A percentile compares a stretch with the other conserved stretches of the same genome.
phyloP scores from a whole-genome alignment of 2,329 filamentous ascomycete genomes.

The Cladosporium sp. region DNA sequence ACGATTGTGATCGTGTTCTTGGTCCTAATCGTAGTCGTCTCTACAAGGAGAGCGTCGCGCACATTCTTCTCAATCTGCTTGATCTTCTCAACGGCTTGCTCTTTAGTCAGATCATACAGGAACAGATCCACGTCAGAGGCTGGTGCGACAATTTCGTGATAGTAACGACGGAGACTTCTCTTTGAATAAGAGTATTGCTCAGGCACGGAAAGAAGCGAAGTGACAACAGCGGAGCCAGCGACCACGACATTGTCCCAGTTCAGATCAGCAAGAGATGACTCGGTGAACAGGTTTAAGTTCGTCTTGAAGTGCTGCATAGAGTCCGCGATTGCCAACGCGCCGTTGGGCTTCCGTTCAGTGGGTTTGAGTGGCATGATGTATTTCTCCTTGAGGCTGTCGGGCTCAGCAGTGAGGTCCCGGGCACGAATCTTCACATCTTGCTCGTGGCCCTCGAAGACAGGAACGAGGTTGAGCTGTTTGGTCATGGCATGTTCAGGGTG shows the following conservation, averaged over 20 bases:
- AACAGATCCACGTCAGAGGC: slow-evolving; percentile 88
- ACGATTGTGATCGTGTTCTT: slow-evolving; percentile 87
- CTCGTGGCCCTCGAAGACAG: slow-evolving; percentile 61
- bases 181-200: slow-evolving; percentile 51
- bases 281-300: slow-evolving; percentile 81
- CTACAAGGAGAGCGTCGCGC: slow-evolving; percentile 74
- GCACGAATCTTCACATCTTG: slow-evolving; percentile 62
- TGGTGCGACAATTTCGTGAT: slow-evolving; percentile 77
- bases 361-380: slow-evolving; percentile 70
- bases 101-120: slow-evolving; percentile 74
- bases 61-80: slow-evolving; percentile 75
- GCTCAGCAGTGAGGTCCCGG: slow-evolving; percentile 59
- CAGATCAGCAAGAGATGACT: slow-evolving; percentile 71
- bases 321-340: slow-evolving; percentile 66
- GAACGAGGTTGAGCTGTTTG: slow-evolving; percentile 62
- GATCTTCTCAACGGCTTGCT: slow-evolving; percentile 80
- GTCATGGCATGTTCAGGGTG: slow-evolving; percentile 61
- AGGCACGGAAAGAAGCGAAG: slow-evolving; percentile 67
- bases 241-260: slow-evolving; percentile 82
- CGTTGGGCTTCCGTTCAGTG: slow-evolving; percentile 61
- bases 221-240: slow-evolving; percentile 78
- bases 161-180: slow-evolving; percentile 57
- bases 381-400: slow-evolving; percentile 58
- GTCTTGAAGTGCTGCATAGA: slow-evolving; percentile 70
- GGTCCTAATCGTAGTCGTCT: slow-evolving; percentile 80